Base-by-base conservation (phyloP, 2,329 filamentous ascomycete species). In the Paramyrothecium roridum region DNA sequence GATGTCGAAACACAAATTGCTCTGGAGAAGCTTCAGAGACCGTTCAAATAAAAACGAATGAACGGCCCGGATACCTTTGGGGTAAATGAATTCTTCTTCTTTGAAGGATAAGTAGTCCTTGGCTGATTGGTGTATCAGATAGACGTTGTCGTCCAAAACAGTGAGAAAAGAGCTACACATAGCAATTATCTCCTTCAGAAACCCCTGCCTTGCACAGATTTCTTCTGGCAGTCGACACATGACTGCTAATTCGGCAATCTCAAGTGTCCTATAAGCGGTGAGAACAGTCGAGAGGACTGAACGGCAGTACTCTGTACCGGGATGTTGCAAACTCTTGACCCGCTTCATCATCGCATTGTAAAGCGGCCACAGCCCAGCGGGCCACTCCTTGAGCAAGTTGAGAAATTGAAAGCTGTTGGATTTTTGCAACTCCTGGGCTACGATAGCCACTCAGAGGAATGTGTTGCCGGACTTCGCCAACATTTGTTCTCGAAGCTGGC, bases 81-180 rank as follows among this genome's bases (percentile, higher is more conserved):
- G n/a, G n/a, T n/a, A n/a, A n/a, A n/a, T n/a, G n/a, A n/a, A n/a
- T n/a, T n/a, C n/a, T n/a, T n/a, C n/a, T n/a, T n/a, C n/a, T n/a
- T n/a, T n/a, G n/a, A n/a, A n/a, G n/a, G n/a, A 17, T 2, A 78
- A 51, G 57, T 65, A 74, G 43, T 78, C 74, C 54, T 76, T 75
- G 1, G 71, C 74, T 8, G 73, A 76, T 53, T 76, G 69, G 56
- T 78, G 73, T 0, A 78, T 62, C 54, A 76, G 69, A 46, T 65
- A 72, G 12, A 76, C 53, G 2, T 21, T 59, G 3, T 43, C 54
- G 1, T 69, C 56, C 48, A 60, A 59, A 19, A 73, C 13, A 1
- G 66, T 72, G 1, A 76, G 61, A 50, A 64, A 55, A 22, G 69
- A 77, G 37, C 73, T 68, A 56, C 70, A 76, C 16, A 54, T 23